phyloP scores from a whole-genome alignment of 2,329 filamentous ascomycete species.

The Ophiognomonia clavigignenti-juglandacearum region DNA sequence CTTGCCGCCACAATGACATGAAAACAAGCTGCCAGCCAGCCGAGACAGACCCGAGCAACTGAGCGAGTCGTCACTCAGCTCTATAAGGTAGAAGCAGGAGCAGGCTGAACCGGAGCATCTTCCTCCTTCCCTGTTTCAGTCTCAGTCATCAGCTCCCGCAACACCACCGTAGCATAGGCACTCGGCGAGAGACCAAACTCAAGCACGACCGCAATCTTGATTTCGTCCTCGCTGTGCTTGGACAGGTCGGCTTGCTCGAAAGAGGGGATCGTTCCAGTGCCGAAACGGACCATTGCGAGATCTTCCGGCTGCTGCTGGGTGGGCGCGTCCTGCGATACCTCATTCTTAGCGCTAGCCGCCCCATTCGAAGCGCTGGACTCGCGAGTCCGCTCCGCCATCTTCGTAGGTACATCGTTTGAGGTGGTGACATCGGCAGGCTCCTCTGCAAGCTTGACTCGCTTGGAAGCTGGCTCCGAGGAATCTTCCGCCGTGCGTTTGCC shows the following conservation, averaged over 20 bases:
- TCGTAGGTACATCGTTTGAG: not conserved
- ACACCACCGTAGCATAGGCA: slow-evolving; percentile 33
- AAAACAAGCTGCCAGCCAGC: no score
- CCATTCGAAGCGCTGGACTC: slow-evolving; percentile 5
- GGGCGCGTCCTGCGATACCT: not conserved
- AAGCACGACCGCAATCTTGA: slow-evolving; percentile 31
- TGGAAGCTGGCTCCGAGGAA: slow-evolving; percentile 31
- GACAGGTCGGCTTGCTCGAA: slow-evolving; percentile 20
- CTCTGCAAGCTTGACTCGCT: slow-evolving; percentile 34
- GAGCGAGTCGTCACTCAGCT: no score
- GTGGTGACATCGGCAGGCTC: not conserved
- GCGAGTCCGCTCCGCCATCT: slow-evolving; percentile 3
- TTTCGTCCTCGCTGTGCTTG: slow-evolving; percentile 17
- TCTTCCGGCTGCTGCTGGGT: not conserved
- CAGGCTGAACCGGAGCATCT: no score
- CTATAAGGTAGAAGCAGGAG: no score
- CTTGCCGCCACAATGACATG: no score
- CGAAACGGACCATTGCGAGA: not conserved
- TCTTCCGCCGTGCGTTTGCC: slow-evolving; percentile 38
- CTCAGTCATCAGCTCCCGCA: slow-evolving; percentile 29
- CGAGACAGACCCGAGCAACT: no score
- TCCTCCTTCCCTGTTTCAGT: slow-evolving; percentile 8
- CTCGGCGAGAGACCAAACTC: slow-evolving; percentile 31
- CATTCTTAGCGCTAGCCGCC: not conserved
- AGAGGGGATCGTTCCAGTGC: slow-evolving; percentile 12